Percentiles rank a stretch among this genome's conserved stretches.
These are phyloP conservation scores for Cyclanthera cordifolia DNA, from an alignment of 306 rosid species.

Conservation along the genomic window DNA sequence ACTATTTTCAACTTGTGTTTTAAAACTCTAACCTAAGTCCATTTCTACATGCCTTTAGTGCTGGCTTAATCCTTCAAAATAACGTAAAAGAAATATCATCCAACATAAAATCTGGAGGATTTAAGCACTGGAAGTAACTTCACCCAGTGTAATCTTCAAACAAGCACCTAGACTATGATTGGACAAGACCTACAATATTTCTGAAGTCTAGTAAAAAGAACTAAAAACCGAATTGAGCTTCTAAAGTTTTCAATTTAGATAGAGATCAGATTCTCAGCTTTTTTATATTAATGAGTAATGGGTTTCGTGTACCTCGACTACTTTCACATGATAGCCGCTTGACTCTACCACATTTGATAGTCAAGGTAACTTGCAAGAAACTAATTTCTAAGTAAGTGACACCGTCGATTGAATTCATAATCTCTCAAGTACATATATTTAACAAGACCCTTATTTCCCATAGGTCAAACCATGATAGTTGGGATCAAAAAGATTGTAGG, in stretches of 20 bases:
- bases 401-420: no score
- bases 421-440: no score
- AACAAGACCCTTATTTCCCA: no score
- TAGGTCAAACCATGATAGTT: no score
- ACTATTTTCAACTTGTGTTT: neutral
- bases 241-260: neutral
- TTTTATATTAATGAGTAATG: no score
- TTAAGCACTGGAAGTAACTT: neutral
- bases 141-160: neutral
- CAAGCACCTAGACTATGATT: neutral
- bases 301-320: no score
- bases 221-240: neutral
- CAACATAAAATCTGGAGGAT: neutral
- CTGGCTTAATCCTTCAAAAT: neutral
- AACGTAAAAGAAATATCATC: neutral
- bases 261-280: neutral
- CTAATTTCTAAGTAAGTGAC: no score
- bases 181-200: slow-evolving; percentile 1
- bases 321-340: no score
- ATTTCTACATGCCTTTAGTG: neutral
- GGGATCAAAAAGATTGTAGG: neutral
- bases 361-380: no score
- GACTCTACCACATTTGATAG: no score
- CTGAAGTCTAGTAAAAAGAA: neutral
- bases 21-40: neutral